Base-by-base conservation (phyloP, 164 flowering plant species). In the Annona cherimola region DNA sequence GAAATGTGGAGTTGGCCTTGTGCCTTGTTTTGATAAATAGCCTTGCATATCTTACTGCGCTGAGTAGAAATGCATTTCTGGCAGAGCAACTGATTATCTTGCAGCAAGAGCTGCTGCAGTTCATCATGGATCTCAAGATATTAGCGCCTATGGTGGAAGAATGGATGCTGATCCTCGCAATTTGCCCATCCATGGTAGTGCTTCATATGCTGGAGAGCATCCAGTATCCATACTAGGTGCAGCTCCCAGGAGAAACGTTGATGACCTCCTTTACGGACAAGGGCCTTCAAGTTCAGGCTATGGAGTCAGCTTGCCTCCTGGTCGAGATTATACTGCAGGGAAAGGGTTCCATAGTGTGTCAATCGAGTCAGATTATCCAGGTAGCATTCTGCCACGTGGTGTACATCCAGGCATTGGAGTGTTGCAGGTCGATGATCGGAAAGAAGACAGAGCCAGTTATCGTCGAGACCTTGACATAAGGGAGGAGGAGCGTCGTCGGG, bases 301-400 rank as follows among this genome's bases (percentile, higher is more conserved):
- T 81, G 99, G 98, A 71, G 96, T 96, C 60, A 90, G 98, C 79
- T 80, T 96, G 74, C 99, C 99, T 80, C 98, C 99, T 76, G 99
- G 99, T 43, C 88, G 99, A 76, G 96, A 96, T 76, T 96, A 96
- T 73, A 90, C 79, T 66, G 61, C 83, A 0, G 93, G 96, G 35
- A 96, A 96, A 79, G 97, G 91, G 69, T 84, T 90, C 72, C 93
- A 81, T 73, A 83, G 78, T n/a, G 16, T 85, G n/a, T 75, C 94
- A 42, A 81, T 81, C 64, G 98, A 93, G 40, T 63, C 81, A 41
- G 96, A 90, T 71, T 92, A 88, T 79, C 79, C 86, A 42, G 77
- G 84, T 71, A 73, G 85, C 69, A 26, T 82, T 68, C 45, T 81
- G 63, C 79, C 91, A 46, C 94, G 80, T 70, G 84, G 85, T 70